These are phyloP conservation scores for Spergularia azorica DNA, from an alignment of 179 eudicot genomes.

Conservation along the genomic window DNA sequence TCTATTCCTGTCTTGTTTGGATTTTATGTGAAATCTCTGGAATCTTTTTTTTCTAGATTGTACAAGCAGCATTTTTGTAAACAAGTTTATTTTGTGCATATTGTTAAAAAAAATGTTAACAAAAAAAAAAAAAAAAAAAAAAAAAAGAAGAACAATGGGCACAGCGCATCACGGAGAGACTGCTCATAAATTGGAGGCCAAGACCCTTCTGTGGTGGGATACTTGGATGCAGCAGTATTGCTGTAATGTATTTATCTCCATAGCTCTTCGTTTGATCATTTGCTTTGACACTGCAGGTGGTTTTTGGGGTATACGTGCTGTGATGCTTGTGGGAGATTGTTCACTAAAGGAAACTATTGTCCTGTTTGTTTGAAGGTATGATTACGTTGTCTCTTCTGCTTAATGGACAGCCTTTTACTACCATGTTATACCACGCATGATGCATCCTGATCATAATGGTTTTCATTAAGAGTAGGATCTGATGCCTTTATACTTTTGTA, in stretches of 20 bases:
- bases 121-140: no score
- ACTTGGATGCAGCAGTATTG: neutral
- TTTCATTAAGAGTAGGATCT: neutral
- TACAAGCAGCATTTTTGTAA: no score
- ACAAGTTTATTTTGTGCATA: no score
- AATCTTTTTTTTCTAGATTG: no score
- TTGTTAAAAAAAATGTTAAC: no score
- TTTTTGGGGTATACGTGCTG: constrained; percentile 95
- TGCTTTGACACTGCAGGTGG: constrained; percentile 62
- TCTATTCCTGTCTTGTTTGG: neutral
- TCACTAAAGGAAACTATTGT: constrained; percentile 91
- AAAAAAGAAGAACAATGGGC: neutral
- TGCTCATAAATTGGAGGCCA: neutral
- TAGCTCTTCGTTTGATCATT: neutral
- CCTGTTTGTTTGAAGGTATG: constrained; percentile 96
- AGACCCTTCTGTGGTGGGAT: neutral
- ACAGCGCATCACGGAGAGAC: neutral
- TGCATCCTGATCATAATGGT: neutral
- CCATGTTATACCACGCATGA: no score
- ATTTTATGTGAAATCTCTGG: neutral
- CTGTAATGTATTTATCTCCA: neutral
- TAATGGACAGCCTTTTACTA: neutral
- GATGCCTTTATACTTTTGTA: neutral
- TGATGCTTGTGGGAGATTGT: constrained; percentile 99
- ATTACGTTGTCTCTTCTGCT: neutral